A percentile compares a stretch with the other conserved stretches of the same genome.
These are phyloP conservation scores for Clarireedia paspali DNA, from an alignment of 2,329 filamentous ascomycete genomes.

Conservation along the genomic window DNA sequence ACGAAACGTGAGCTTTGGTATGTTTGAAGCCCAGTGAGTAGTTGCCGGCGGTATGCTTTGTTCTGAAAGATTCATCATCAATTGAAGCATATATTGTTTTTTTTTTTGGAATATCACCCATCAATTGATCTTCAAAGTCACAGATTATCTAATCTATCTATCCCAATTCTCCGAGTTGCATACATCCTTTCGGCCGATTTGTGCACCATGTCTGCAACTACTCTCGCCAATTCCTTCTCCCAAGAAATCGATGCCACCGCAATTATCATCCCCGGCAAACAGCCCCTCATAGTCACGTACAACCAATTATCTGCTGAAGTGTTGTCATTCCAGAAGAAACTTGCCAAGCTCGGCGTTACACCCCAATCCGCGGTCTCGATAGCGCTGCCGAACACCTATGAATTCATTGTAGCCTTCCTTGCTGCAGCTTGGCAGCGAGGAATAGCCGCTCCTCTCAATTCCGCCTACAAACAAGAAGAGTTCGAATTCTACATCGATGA, in stretches of 20 bases:
- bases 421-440: slow-evolving; percentile 79
- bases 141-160: background rate
- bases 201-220: slow-evolving; percentile 30
- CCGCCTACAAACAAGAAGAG: slow-evolving; percentile 81
- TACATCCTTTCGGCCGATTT: no score
- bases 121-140: background rate
- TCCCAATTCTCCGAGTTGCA: no score
- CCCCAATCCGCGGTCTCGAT: slow-evolving; percentile 70
- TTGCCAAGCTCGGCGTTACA: slow-evolving; percentile 66
- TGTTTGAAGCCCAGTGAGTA: background rate
- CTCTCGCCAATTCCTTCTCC: slow-evolving; percentile 50
- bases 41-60: background rate
- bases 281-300: slow-evolving; percentile 63
- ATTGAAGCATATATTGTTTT: background rate
- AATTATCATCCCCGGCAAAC: slow-evolving; percentile 64
- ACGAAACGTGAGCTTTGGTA: background rate
- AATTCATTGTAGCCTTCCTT: slow-evolving; percentile 81
- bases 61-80: no score
- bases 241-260: slow-evolving; percentile 46
- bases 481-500: slow-evolving; percentile 92
- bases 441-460: slow-evolving; percentile 80
- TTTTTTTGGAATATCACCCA: background rate
- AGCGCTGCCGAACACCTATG: slow-evolving; percentile 75
- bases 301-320: slow-evolving; percentile 58
- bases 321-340: slow-evolving; percentile 64